Conservation (phyloP, 257 asterid genomes). For the Solanum rostratum region DNA sequence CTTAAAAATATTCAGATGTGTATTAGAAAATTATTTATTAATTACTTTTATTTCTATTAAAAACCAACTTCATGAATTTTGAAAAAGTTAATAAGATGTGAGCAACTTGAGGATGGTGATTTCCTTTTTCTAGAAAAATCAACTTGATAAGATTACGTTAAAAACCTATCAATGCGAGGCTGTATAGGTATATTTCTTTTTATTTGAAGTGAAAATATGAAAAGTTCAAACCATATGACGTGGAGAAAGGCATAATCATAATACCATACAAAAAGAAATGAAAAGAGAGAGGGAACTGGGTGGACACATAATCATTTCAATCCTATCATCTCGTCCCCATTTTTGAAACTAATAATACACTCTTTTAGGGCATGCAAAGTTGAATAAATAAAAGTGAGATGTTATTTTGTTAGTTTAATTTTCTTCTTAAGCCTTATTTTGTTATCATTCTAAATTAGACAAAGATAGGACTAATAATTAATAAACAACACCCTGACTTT, state of each 20-base stretch:
- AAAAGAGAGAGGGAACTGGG: fast-evolving
- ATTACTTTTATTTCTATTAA: no score
- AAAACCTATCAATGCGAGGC: background rate
- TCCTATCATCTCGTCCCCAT: background rate
- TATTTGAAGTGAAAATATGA: background rate
- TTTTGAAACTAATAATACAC: background rate
- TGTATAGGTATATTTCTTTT: background rate
- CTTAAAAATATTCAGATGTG: no score
- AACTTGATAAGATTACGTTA: background rate
- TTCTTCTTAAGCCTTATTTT: background rate
- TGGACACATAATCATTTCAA: background rate
- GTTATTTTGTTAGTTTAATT: background rate
- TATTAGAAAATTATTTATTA: no score
- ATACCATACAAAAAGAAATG: background rate
- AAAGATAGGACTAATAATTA: background rate
- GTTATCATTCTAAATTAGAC: background rate
- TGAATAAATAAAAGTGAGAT: background rate
- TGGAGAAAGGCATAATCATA: background rate
- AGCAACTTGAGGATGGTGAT: no score
- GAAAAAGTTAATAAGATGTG: background rate
- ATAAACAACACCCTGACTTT: background rate
- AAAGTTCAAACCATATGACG: background rate
- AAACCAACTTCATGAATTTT: no score
- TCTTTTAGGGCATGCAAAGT: background rate
- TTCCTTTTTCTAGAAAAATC: background rate